Evolutionary conservation across 108 stramenopile genomes (phyloP).

Genomic region (Hondaea fermentalgiana): DNA sequence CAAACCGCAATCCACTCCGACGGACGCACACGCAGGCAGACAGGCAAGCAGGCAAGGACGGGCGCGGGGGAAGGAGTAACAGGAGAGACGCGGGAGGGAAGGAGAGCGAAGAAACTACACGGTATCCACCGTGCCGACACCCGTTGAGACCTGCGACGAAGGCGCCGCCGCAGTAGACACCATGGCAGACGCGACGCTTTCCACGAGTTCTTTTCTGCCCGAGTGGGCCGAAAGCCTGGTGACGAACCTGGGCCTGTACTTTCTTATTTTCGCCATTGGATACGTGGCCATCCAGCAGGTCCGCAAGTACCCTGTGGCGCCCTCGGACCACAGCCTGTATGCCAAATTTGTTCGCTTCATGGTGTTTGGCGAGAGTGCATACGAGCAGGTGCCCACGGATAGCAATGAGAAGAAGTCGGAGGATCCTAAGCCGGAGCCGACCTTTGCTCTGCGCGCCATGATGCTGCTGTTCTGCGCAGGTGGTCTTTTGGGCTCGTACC

Average conservation of each 20-base stretch:
- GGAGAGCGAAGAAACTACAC: too few relatives aligned
- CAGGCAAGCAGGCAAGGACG: too few relatives aligned
- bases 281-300: neutral
- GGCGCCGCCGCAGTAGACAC: neutral
- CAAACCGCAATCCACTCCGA: too few relatives aligned
- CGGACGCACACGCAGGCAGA: too few relatives aligned
- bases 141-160: too few relatives aligned
- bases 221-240: neutral
- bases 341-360: neutral
- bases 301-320: neutral
- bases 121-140: too few relatives aligned
- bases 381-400: neutral
- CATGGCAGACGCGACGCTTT: neutral
- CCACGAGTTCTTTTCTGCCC: neutral
- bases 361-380: neutral
- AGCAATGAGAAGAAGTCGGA: neutral
- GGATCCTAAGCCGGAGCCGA: neutral
- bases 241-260: conserved; percentile 8
- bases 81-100: too few relatives aligned
- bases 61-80: too few relatives aligned
- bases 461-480: conserved; percentile 43
- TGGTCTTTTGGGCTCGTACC: conserved; percentile 75
- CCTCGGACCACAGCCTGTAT: neutral
- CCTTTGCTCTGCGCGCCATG: neutral
- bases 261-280: neutral